phyloP scores from a whole-genome alignment of 2,329 filamentous ascomycete species.

The Penicillium decumbens region DNA sequence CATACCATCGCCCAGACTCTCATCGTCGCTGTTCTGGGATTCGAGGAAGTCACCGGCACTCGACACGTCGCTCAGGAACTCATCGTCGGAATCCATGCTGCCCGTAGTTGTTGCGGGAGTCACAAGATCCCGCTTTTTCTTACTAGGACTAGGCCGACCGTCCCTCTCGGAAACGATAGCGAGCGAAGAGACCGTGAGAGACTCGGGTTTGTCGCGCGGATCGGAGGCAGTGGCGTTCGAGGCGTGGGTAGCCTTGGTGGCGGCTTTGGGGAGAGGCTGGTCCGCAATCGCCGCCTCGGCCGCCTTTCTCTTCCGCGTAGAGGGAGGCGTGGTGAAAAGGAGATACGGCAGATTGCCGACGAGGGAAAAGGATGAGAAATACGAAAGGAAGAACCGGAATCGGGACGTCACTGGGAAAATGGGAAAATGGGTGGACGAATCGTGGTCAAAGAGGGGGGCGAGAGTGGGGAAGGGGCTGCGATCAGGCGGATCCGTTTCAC shows the following conservation, averaged over 20 bases:
- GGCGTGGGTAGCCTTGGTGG: conserved; percentile 27
- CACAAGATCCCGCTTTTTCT: conserved; percentile 33
- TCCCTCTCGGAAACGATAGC: conserved; percentile 23
- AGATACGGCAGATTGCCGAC: conserved; percentile 8
- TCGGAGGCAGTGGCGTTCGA: conserved; percentile 29
- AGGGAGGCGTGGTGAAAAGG: conserved; percentile 50
- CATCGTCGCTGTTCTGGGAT: conserved; percentile 68
- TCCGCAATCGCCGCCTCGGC: conserved; percentile 42
- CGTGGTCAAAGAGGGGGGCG: conserved; percentile 6
- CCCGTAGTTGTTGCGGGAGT: conserved; percentile 43
- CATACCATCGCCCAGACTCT: conserved; percentile 43
- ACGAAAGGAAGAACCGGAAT: not conserved
- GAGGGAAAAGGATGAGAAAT: conserved; percentile 1
- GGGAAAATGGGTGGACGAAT: conserved; percentile 1
- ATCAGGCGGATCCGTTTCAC: conserved; percentile 2
- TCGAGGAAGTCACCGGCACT: conserved; percentile 68
- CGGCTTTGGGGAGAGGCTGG: conserved; percentile 25
- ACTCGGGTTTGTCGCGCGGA: conserved; percentile 26
- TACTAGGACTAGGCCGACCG: conserved; percentile 10
- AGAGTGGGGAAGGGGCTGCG: conserved; percentile 15
- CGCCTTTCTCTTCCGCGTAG: conserved; percentile 52
- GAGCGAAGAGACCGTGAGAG: conserved; percentile 5
- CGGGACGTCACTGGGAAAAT: conserved; percentile 15
- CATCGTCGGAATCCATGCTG: conserved; percentile 92
- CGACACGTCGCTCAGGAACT: conserved; percentile 79